Percentiles rank a stretch among this genome's conserved stretches.
Evolutionary conservation across 305 asterid species (phyloP).

Genomic region (Solanum hybrid): DNA sequence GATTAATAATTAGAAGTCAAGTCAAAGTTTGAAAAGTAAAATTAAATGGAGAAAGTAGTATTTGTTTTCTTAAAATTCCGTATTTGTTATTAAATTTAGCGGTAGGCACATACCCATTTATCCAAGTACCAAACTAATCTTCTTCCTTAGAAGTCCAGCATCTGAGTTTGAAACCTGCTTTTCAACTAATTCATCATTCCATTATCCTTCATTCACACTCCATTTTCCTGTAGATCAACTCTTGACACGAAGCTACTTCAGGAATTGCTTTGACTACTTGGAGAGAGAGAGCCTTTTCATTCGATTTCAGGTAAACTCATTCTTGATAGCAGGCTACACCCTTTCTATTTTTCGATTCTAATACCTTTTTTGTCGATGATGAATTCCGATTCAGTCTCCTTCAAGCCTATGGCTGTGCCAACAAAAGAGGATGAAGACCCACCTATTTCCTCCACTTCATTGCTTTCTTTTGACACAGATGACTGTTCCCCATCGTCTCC

Average conservation of each 20-base stretch:
- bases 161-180: neutral
- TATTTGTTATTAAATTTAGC: too few species aligned
- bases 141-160: neutral
- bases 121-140: neutral
- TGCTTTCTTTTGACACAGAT: slow-evolving; percentile 35
- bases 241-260: neutral
- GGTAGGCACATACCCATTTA: neutral
- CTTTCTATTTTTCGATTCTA: neutral
- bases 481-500: slow-evolving; percentile 14
- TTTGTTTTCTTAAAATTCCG: too few species aligned
- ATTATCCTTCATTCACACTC: neutral
- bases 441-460: slow-evolving; percentile 28
- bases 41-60: too few species aligned
- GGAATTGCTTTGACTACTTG: neutral
- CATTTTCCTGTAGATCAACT: neutral
- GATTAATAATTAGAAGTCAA: neutral
- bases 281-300: neutral
- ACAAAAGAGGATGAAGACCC: slow-evolving; percentile 28
- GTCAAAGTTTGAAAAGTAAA: too few species aligned
- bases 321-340: neutral
- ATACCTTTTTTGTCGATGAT: neutral
- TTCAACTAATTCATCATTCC: neutral
- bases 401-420: slow-evolving; percentile 18
- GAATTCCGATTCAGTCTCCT: neutral
- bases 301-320: neutral